Base-by-base conservation (phyloP, 805 yeast genomes). In the Maudiozyma turicensis region DNA sequence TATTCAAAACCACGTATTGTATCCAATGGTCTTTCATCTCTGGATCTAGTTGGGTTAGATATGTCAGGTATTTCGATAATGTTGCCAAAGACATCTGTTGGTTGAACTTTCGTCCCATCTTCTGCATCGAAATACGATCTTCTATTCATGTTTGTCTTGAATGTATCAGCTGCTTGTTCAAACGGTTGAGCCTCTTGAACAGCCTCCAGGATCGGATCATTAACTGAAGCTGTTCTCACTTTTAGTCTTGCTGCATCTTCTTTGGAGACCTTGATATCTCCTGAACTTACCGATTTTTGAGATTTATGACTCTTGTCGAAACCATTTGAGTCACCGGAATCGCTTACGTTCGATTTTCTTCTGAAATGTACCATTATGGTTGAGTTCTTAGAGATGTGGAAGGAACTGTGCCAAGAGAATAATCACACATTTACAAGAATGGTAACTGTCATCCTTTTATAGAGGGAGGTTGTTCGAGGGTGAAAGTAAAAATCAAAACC, bases 141-240 rank as follows among this genome's bases (percentile, higher is more conserved):
- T 56, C 64, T 63, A 59, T 58, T 59, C 48, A 55, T 58, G 50
- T 50, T 68, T 54, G 61, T 67, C 32, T 58, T 55, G 46, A 57
- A 57, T 8, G 63, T 54, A 48, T 66, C 69, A 33, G 67, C 71
- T 38, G 73, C 71, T 62, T 77, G 78, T 68, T 91, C 95, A 65
- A 87, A 91, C 5, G 99, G 99, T 72, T 91, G 98, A 10, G 84
- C 91, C 66, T 91, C 98, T 63, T 85, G 89, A 43, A 93, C 95
- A 2, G 98, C 98, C 35, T 83, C 76, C 53, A 91, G 71, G 48
- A 91, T 82, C n/a, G 96, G 97, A 68, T 89, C 96, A 56, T 84
- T 87, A 32, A 83, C 80, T 48, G 82, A 77, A 35, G 80, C 81
- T 1, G 87, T 74, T 57, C 84, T 76, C 59, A 78, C 72, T 60